Evolutionary conservation across 805 yeast genomes (phyloP).

Genomic region (Pichia nakasei): DNA sequence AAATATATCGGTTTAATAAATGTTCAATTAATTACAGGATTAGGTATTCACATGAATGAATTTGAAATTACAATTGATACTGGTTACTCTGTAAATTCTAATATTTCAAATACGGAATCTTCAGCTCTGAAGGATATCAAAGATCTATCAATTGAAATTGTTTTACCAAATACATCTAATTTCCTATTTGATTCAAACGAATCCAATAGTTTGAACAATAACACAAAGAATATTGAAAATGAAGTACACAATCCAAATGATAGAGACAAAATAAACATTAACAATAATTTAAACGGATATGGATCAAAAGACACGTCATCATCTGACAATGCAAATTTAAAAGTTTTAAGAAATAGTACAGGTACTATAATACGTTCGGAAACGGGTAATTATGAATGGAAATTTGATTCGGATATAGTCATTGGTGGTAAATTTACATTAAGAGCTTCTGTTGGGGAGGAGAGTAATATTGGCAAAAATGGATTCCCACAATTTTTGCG

Average conservation of each 20-base stretch:
- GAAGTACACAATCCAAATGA: not conserved
- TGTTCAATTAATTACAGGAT: slow-evolving; percentile 43
- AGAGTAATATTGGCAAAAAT: slow-evolving; percentile 8
- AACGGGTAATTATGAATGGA: slow-evolving; percentile 7
- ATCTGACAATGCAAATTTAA: slow-evolving; percentile 32
- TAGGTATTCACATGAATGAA: slow-evolving; percentile 46
- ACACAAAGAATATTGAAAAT: not conserved
- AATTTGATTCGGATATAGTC: slow-evolving; percentile 15
- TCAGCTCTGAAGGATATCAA: slow-evolving; percentile 42
- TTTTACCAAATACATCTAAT: slow-evolving; percentile 16
- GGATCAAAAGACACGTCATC: not conserved
- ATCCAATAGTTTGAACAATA: too few species aligned
- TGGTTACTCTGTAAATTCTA: slow-evolving; percentile 5
- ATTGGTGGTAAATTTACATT: slow-evolving; percentile 10
- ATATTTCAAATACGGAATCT: not conserved
- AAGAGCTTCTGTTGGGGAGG: slow-evolving; percentile 6
- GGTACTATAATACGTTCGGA: slow-evolving; percentile 7
- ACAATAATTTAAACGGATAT: not conserved
- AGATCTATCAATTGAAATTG: slow-evolving; percentile 33
- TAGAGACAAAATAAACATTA: not conserved
- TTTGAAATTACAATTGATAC: slow-evolving; percentile 40
- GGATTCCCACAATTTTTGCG: slow-evolving; percentile 36
- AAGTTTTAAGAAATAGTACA: slow-evolving; percentile 9
- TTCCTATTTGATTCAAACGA: not conserved
- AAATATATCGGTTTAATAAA: slow-evolving; percentile 44